Conservation (phyloP, 306 rosid species). For the Calophaca sinica region DNA sequence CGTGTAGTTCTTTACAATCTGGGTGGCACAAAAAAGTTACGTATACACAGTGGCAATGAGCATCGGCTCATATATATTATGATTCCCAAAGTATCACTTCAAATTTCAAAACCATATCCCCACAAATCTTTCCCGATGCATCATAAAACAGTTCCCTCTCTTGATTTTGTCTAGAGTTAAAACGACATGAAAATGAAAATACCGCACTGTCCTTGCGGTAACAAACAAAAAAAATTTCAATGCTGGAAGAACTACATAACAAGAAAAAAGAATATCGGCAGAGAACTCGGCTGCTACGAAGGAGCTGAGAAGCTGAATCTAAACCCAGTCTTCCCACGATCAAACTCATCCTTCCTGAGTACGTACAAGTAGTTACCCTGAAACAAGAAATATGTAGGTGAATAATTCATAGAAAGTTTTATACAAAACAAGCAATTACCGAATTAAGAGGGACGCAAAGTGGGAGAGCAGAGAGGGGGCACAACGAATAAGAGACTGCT, state of each 20-base stretch:
- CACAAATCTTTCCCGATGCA: not conserved
- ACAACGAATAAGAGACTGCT: not conserved
- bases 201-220: not conserved
- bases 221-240: not conserved
- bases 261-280: slow-evolving; percentile 13
- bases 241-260: slow-evolving; percentile 22
- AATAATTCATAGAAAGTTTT: slow-evolving; percentile 20
- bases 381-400: slow-evolving; percentile 44
- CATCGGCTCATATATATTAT: slow-evolving; percentile 33
- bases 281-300: slow-evolving; percentile 47
- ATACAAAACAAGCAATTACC: slow-evolving; percentile 24
- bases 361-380: slow-evolving; percentile 81
- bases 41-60: slow-evolving; percentile 6
- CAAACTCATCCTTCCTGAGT: slow-evolving; percentile 72
- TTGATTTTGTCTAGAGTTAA: slow-evolving; percentile 35
- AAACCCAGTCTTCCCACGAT: slow-evolving; percentile 85
- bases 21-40: not conserved
- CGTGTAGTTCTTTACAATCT: not conserved
- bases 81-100: slow-evolving; percentile 7
- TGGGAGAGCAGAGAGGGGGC: not conserved
- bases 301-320: slow-evolving; percentile 86
- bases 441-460: not conserved
- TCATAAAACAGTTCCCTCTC: slow-evolving; percentile 43
- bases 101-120: slow-evolving; percentile 3
- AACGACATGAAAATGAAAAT: slow-evolving; percentile 33